phyloP scores from a whole-genome alignment of 805 yeast genomes.

The Wickerhamiella parazyma region DNA sequence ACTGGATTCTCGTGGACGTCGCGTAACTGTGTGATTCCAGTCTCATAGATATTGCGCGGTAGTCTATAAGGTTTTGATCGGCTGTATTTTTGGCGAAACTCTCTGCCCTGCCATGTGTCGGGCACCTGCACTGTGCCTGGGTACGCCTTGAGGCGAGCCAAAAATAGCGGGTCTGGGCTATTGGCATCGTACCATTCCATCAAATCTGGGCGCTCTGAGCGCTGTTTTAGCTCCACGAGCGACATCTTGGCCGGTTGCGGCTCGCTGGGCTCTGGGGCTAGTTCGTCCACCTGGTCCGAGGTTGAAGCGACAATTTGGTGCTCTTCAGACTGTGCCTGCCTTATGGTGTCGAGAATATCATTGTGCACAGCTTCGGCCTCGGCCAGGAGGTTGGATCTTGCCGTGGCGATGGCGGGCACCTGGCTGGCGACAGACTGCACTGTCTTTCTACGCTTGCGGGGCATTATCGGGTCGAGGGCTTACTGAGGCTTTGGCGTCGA shows the following conservation, averaged over 20 bases:
- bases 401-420: background rate
- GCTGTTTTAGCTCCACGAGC: constrained; percentile 51
- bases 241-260: no score
- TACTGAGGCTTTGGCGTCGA: constrained; percentile 9
- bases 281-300: no score
- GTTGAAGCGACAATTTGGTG: no score
- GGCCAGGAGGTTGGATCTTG: background rate
- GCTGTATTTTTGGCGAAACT: constrained; percentile 42
- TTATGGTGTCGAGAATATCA: background rate
- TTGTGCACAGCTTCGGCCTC: background rate
- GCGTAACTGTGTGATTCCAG: constrained; percentile 83
- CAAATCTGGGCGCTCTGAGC: constrained; percentile 48
- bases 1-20: constrained; percentile 37
- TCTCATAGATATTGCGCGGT: constrained; percentile 63
- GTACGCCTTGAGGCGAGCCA: constrained; percentile 47
- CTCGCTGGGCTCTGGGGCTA: no score
- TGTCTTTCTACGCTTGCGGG: background rate
- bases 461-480: background rate
- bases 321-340: background rate
- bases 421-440: background rate
- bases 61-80: constrained; percentile 55
- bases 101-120: constrained; percentile 65
- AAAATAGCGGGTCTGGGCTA: constrained; percentile 60
- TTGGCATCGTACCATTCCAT: constrained; percentile 84
- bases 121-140: constrained; percentile 70